phyloP scores from a whole-genome alignment of 2,329 filamentous ascomycete genomes.

The Mycosphaerella sp. region DNA sequence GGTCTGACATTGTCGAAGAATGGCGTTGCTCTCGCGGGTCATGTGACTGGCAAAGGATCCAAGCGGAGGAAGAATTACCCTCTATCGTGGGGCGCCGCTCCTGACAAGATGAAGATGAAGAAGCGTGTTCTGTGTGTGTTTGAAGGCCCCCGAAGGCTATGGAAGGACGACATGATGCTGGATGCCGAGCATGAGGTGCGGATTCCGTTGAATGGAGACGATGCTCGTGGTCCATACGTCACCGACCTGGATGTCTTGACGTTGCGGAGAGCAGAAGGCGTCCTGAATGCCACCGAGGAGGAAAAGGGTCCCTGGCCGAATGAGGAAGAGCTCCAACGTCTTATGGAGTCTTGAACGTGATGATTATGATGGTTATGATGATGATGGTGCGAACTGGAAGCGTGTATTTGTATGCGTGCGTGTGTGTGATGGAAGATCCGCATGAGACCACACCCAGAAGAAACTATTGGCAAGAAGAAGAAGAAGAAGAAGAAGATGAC shows the following conservation, averaged over 20 bases:
- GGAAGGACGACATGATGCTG: conserved; percentile 99
- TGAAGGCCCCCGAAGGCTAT: conserved; percentile 77
- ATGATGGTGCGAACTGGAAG: neutral
- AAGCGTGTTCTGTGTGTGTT: conserved; percentile 93
- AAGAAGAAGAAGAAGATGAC: too few species aligned
- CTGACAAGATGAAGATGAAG: conserved; percentile 96
- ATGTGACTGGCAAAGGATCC: conserved; percentile 52
- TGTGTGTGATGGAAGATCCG: neutral
- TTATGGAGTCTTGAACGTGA: conserved; percentile 40
- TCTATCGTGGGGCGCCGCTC: conserved; percentile 84
- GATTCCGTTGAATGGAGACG: conserved; percentile 63
- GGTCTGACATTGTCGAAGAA: conserved; percentile 74
- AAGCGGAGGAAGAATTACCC: conserved; percentile 94
- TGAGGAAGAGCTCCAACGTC: conserved; percentile 60
- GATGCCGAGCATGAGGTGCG: conserved; percentile 92
- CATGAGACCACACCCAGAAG: conserved; percentile 10
- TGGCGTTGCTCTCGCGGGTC: conserved; percentile 54
- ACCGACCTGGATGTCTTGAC: conserved; percentile 93
- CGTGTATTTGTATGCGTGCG: conserved; percentile 6
- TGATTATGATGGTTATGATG: neutral
- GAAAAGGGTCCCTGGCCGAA: conserved; percentile 78
- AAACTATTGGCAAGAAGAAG: too few species aligned
- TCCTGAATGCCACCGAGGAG: conserved; percentile 71
- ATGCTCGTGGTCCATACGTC: conserved; percentile 64
- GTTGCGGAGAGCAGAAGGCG: conserved; percentile 76